phyloP scores from a whole-genome alignment of 2,329 filamentous ascomycete genomes.

The Teratosphaeria destructans region DNA sequence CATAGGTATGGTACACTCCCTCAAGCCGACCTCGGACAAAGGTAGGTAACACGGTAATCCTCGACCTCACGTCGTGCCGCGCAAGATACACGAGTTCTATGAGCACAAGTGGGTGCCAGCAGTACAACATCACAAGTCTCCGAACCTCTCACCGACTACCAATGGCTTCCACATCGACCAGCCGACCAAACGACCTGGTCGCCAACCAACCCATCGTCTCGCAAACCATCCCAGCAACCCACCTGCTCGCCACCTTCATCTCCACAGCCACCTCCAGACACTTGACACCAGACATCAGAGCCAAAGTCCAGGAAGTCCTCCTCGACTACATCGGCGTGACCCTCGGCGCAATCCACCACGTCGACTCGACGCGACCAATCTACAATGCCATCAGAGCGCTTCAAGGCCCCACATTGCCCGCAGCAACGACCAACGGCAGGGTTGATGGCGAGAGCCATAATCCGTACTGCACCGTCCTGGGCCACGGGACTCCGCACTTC shows the following conservation, averaged over 20 bases:
- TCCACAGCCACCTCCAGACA: slow-evolving; percentile 11
- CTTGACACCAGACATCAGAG: slow-evolving; percentile 11
- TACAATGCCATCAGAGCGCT: slow-evolving; percentile 16
- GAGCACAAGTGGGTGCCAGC: neutral
- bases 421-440: neutral
- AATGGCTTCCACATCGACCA: neutral
- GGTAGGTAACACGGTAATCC: neutral
- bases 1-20: neutral
- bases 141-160: neutral
- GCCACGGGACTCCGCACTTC: slow-evolving; percentile 22
- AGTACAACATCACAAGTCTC: neutral
- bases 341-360: slow-evolving; percentile 16
- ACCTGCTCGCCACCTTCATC: slow-evolving; percentile 17
- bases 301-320: slow-evolving; percentile 22
- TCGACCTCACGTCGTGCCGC: neutral
- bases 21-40: neutral
- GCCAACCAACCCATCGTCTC: neutral
- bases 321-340: slow-evolving; percentile 22
- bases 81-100: neutral
- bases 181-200: neutral
- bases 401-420: slow-evolving; percentile 10
- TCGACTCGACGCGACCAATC: slow-evolving; percentile 18
- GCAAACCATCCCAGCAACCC: slow-evolving; percentile 13
- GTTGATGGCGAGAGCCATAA: neutral
- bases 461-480: slow-evolving; percentile 24